Conservation (phyloP, 2,329 filamentous ascomycete species). For the Magnaporthiopsis rhizophila region DNA sequence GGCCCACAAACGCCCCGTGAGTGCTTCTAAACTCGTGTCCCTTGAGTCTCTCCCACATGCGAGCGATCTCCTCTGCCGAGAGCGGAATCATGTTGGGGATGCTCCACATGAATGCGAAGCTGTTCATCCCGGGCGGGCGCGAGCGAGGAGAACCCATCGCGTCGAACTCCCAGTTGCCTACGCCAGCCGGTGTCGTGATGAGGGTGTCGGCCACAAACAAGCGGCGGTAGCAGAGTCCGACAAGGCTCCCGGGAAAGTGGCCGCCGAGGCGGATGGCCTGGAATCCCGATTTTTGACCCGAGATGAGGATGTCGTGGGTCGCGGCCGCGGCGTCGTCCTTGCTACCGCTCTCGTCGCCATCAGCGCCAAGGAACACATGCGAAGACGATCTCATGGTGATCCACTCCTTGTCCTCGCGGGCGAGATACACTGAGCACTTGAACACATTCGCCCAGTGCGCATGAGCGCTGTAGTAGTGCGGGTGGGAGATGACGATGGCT, state of each 20-base stretch:
- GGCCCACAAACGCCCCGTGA: constrained; percentile 57
- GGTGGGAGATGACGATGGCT: constrained; percentile 71
- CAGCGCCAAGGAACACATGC: constrained; percentile 35
- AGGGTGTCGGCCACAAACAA: constrained; percentile 75
- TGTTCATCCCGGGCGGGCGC: constrained; percentile 37
- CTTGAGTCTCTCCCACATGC: constrained; percentile 63
- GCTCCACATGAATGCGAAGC: constrained; percentile 69
- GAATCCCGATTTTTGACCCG: constrained; percentile 31
- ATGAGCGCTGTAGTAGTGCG: constrained; percentile 76
- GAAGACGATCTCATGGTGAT: constrained; percentile 36
- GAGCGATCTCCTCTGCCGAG: constrained; percentile 49
- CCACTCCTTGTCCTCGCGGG: constrained; percentile 60
- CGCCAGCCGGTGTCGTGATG: constrained; percentile 56
- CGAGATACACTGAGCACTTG: constrained; percentile 60
- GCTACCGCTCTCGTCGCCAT: constrained; percentile 14
- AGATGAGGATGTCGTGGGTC: constrained; percentile 18
- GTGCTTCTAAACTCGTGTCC: constrained; percentile 55
- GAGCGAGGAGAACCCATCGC: constrained; percentile 26
- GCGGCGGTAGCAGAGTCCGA: constrained; percentile 51
- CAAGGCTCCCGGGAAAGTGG: constrained; percentile 69
- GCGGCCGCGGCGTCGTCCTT: constrained; percentile 27
- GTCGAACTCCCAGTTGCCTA: constrained; percentile 39
- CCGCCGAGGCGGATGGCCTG: constrained; percentile 64
- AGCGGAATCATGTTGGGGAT: constrained; percentile 70
- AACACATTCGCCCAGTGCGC: constrained; percentile 62